These are phyloP conservation scores for Macrophomina phaseolina DNA, from an alignment of 2,329 filamentous ascomycete genomes.

Conservation along the genomic window DNA sequence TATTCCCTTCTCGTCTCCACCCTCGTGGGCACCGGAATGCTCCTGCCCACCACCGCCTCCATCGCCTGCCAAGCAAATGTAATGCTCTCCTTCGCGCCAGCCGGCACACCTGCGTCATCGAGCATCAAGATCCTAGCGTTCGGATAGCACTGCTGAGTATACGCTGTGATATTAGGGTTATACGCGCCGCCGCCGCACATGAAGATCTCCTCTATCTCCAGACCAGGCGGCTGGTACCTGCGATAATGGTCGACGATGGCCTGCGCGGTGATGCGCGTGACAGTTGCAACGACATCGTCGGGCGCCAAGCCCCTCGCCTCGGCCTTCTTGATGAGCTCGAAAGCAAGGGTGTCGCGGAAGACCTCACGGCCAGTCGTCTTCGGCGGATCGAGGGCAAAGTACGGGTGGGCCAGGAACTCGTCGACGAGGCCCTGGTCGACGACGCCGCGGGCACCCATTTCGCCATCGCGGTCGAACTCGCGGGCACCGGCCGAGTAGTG, in stretches of 20 bases:
- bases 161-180: constrained; percentile 63
- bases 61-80: constrained; percentile 67
- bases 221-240: constrained; percentile 54
- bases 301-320: constrained; percentile 52
- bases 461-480: constrained; percentile 60
- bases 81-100: constrained; percentile 64
- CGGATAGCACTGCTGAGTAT: constrained; percentile 58
- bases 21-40: constrained; percentile 60
- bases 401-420: constrained; percentile 56
- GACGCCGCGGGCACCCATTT: constrained; percentile 55
- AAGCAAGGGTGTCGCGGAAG: constrained; percentile 63
- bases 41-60: constrained; percentile 61
- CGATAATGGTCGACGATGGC: constrained; percentile 60
- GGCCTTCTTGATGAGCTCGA: constrained; percentile 58
- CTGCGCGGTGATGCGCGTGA: constrained; percentile 65
- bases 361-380: constrained; percentile 66
- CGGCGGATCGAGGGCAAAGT: constrained; percentile 58
- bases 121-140: constrained; percentile 59
- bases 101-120: constrained; percentile 63
- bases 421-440: constrained; percentile 60
- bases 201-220: constrained; percentile 61
- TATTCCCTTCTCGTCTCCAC: constrained; percentile 60
- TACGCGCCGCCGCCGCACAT: constrained; percentile 66
- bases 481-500: constrained; percentile 58
- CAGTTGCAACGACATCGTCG: constrained; percentile 62